Base-by-base conservation (phyloP, 2,329 filamentous ascomycete species). In the Claviceps sp. region DNA sequence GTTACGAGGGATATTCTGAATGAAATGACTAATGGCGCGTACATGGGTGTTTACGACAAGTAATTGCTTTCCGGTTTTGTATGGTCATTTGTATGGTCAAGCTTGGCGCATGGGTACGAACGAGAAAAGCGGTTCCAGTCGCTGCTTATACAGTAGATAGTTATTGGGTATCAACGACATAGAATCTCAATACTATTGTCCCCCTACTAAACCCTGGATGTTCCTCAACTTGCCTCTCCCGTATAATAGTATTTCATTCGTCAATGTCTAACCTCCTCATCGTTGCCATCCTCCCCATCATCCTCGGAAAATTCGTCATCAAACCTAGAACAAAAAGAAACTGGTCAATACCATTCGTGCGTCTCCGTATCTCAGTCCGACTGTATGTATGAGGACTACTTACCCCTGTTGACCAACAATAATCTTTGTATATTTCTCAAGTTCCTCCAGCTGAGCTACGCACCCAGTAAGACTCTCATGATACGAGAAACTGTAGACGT, bases 1-100 rank as follows among this genome's bases (percentile, higher is more conserved):
- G 75, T 94, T 51, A 73, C 90, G 61, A 78, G 79, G 62, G 85
- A 91, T 71, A 82, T 95, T 56, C 72, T 89, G 59, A 88, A 93
- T 67, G 86, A 89, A 57, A 71, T 81, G 68, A 75, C 68, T 50
- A 67, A 71, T 52, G 70, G 70, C 58, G 68, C 63, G 60, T 71
- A 66, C 53, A 48, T 56, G 50, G 45, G 47, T 22, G 29, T 45
- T 34, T 54, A 52, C 20, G 49, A 20, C 42, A 44, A 37, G 38
- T 20, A 20, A 13, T 34, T 46, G 17, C 9, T n/a, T 23, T 43
- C n/a, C 47, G 8, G 8, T 23, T 48, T 37, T 53, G n/a, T 29
- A 22, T 37, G 17, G 2, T 36, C n/a, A n/a, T n/a, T n/a, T n/a
- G n/a, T n/a, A n/a, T n/a, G n/a, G n/a, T n/a, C n/a, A n/a, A n/a